Percentiles rank a stretch among this genome's conserved stretches.
phyloP scores from a whole-genome alignment of 495 filamentous ascomycete genomes.

The Halenospora varia region DNA sequence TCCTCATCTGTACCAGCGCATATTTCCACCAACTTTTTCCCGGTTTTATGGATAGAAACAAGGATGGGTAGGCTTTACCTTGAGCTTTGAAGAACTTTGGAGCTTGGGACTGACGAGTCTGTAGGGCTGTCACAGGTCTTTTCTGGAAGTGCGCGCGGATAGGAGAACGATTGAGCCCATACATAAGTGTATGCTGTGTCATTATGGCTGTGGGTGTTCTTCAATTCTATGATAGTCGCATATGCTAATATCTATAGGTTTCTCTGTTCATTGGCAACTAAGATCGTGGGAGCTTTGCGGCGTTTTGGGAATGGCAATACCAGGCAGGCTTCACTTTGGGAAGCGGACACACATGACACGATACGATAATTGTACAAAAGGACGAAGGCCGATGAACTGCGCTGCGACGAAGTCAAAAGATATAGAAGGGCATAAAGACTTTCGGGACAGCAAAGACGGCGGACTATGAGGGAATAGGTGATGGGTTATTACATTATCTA shows the following conservation, averaged over 20 bases:
- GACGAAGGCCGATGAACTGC: not conserved
- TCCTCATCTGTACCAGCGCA: constrained; percentile 91
- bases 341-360: not conserved
- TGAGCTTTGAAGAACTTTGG: not conserved
- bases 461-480: not conserved
- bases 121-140: constrained; percentile 48
- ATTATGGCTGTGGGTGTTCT: constrained; percentile 78
- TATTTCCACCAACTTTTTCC: constrained; percentile 91
- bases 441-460: not conserved
- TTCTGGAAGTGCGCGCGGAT: constrained; percentile 97
- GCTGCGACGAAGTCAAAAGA: not conserved
- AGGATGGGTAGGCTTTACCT: constrained; percentile 61
- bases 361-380: not conserved
- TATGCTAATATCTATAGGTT: constrained; percentile 10
- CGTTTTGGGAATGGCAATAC: constrained; percentile 16
- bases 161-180: constrained; percentile 90
- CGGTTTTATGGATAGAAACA: constrained; percentile 88
- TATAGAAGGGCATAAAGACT: no score
- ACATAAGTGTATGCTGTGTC: constrained; percentile 91
- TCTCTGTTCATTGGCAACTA: constrained; percentile 23
- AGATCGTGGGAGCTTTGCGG: constrained; percentile 4
- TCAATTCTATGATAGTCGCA: not conserved
- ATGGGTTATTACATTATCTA: not conserved
- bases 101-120: not conserved
- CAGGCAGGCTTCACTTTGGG: not conserved